Evolutionary conservation across 257 asterid genomes (phyloP), one percentile per base, ranked within the genome.

Genomic region (Solanum bulbocastanum): DNA sequence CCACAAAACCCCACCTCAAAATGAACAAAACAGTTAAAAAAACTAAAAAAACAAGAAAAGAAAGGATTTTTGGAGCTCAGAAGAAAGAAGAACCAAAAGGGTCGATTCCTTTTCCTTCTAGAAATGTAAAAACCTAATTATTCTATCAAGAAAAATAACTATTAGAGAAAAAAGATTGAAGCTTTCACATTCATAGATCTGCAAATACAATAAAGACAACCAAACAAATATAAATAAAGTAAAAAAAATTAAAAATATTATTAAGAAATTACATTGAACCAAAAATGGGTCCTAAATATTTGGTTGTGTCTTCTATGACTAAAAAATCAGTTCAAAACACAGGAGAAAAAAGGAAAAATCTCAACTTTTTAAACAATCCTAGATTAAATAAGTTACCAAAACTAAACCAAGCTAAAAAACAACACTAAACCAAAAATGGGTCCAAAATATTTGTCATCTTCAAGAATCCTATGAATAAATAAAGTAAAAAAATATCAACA

Each of bases 151-250:
- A 60, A 46, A 52, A 25, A 40, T 15, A 33, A 42, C 8, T 72
- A 46, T 72, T 33, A 72, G 44, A 33, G 79, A n/a, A 62, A 30
- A 82, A 49, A 18, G 69, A 82, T 30, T 82, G 72, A 22, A 44
- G 74, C 69, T 49, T 73, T 40, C 82, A 73, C 84, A 86, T 86
- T 86, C 88, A 86, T 78, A 86, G 88, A 86, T 86, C 84, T 86
- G 88, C 88, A 86, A 30, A 86, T 36, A 82, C 68, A 82, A 82
- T 82, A 82, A 82, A 82, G 86, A 82, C 86, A 82, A 82, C 68
- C 32, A 82, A 49, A 5, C 86, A 46, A 82, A 82, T 82, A 82
- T 82, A 82, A 49, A 49, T 49, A 82, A 49, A 49, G 68, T 30
- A 18, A 81, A 49, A 81, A 81, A 81, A 78, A 65, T 25, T 60